These are phyloP conservation scores for Tarenaya hassleriana DNA, from an alignment of 345 rosid genomes.

Conservation along the genomic window DNA sequence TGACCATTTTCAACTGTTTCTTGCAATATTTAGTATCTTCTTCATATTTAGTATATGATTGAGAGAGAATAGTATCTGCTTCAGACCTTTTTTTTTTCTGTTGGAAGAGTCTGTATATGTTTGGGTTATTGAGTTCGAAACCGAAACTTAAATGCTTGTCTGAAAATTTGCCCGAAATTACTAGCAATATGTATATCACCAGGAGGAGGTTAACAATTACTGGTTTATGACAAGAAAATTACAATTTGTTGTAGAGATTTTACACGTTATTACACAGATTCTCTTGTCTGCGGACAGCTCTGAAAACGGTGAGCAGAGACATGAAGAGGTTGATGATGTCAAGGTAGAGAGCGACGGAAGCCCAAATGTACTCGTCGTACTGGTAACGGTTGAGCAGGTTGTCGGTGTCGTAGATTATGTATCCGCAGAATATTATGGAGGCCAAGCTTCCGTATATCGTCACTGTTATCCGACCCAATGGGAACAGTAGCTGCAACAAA, in stretches of 20 bases:
- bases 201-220: too few species aligned
- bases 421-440: conserved; percentile 68
- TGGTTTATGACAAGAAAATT: too few species aligned
- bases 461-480: conserved; percentile 49
- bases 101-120: too few species aligned
- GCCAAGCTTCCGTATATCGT: conserved; percentile 75
- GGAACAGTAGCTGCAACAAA: conserved; percentile 51
- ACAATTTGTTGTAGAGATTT: too few species aligned
- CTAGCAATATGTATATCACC: too few species aligned
- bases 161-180: too few species aligned
- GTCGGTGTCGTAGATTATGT: conserved; percentile 71
- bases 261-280: too few species aligned
- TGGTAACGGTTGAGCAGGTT: conserved; percentile 68
- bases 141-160: too few species aligned
- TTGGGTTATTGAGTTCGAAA: too few species aligned
- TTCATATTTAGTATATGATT: conserved; percentile 17
- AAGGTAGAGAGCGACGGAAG: conserved; percentile 58
- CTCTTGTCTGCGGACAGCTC: conserved; percentile 53
- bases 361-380: conserved; percentile 85
- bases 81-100: too few species aligned
- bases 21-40: conserved; percentile 16
- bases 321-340: conserved; percentile 74
- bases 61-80: conserved; percentile 4
- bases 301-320: conserved; percentile 51
- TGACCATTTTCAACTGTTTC: conserved; percentile 18